phyloP scores from a whole-genome alignment of 768 basidiomycete species.

The Russula virescens region DNA sequence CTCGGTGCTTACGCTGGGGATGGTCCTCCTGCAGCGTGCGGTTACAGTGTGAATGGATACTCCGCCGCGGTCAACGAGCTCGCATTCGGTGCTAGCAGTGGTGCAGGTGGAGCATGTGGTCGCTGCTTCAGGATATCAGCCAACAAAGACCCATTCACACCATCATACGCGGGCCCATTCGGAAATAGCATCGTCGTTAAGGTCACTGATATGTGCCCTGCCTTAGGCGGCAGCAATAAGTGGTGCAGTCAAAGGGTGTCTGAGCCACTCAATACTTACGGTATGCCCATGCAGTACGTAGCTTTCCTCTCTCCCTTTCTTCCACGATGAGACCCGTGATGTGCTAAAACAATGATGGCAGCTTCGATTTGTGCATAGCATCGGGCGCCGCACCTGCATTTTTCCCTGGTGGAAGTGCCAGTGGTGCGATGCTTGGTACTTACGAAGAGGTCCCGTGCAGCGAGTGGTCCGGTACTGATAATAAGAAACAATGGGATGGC shows the following conservation, averaged over 20 bases:
- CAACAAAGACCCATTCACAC: conserved; percentile 46
- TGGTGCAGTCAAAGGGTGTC: conserved; percentile 50
- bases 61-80: conserved; percentile 56
- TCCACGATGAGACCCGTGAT: not conserved
- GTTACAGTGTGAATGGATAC: conserved; percentile 42
- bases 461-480: conserved; percentile 51
- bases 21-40: conserved; percentile 40
- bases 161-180: conserved; percentile 46
- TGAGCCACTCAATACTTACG: conserved; percentile 35
- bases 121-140: conserved; percentile 54
- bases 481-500: conserved; percentile 40
- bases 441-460: conserved; percentile 53
- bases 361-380: conserved; percentile 58
- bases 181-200: conserved; percentile 47
- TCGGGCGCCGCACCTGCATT: conserved; percentile 47
- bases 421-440: conserved; percentile 49
- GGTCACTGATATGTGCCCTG: conserved; percentile 42
- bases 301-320: not conserved
- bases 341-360: conserved; percentile 23
- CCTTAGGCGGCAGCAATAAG: conserved; percentile 18
- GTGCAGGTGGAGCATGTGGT: conserved; percentile 56
- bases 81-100: conserved; percentile 45
- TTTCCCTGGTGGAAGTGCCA: conserved; percentile 52
- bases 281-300: conserved; percentile 46
- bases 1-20: not conserved